Evolutionary conservation across 2,329 filamentous ascomycete species (phyloP), one percentile per base, ranked within the genome.

Genomic region (Corniculantispora saksenae): DNA sequence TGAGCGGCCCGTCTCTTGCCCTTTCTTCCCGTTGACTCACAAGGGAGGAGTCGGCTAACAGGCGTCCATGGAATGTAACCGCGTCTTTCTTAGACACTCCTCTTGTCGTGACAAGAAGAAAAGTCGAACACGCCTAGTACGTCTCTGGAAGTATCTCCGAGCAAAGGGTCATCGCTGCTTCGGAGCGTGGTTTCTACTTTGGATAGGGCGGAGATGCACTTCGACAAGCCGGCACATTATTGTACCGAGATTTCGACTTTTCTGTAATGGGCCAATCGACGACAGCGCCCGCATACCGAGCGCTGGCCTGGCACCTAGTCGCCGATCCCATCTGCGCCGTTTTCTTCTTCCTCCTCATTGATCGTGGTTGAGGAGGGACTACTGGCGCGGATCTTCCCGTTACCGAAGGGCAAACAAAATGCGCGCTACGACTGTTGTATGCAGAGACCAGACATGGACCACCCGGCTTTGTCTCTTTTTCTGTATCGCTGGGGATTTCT

Each of bases 351-450:
- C 6, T 43, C 38, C 12, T 43, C 38, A 7, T 15, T 43, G 38
- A 43, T 19, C 23, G 35, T 3, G 27, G 7, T 65, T 51, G 32
- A 25, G 40, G 23, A 29, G 13, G 32, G 23, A 29, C 35, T 15
- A 45, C 35, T 54, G 59, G 59, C 48, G 25, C 59, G 59, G 59
- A 32, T 43, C 23, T 10, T 32, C 35, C 48, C 59, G 59, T 48
- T 61, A 48, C 48, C 59, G 59, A 61, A 40, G 25, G 10, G 23
- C 15, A 12, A 7, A 60, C 4, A n/a, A 50, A 19, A 61, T 27
- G 32, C 47, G 15, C 45, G 13, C 45, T 38, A 45, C 10, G 8
- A 43, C 38, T 43, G 17, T 13, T 15, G 12, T 43, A 48, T n/a
- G 29, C 29, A 27, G 47, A 61, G 21, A 61, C 10, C 35, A 21